Percentiles rank a stretch among this genome's conserved stretches.
phyloP scores from a whole-genome alignment of 2,329 filamentous ascomycete genomes.

The Diaporthe nobilis region DNA sequence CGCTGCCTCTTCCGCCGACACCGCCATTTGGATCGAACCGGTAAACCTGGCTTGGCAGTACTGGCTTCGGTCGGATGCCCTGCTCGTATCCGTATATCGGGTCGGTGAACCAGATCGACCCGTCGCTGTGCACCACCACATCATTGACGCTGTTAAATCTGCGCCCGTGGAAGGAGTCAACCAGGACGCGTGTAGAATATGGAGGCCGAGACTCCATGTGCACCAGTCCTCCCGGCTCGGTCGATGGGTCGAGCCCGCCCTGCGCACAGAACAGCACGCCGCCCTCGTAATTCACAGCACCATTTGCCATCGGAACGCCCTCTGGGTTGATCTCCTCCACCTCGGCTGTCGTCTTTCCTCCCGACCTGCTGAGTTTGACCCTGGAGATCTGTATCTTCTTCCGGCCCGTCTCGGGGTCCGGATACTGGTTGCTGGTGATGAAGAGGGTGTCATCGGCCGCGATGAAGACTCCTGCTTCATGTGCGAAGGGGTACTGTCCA shows the following conservation, averaged over 20 bases:
- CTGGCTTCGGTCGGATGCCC: conserved; percentile 58
- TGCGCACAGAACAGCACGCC: conserved; percentile 60
- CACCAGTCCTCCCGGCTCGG: conserved; percentile 49
- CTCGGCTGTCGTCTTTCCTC: conserved; percentile 24
- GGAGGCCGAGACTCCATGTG: conserved; percentile 52
- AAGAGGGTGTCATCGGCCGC: conserved; percentile 41
- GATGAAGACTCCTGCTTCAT: conserved; percentile 56
- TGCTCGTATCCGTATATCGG: conserved; percentile 64
- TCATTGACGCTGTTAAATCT: conserved; percentile 66
- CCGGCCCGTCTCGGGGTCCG: conserved; percentile 43
- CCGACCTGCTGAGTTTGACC: conserved; percentile 43
- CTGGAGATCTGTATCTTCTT: conserved; percentile 50
- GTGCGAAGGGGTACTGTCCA: conserved; percentile 60
- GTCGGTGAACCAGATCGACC: conserved; percentile 65
- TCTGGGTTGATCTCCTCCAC: conserved; percentile 52
- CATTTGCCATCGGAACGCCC: conserved; percentile 61
- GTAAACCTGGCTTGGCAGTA: conserved; percentile 63
- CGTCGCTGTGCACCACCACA: conserved; percentile 58
- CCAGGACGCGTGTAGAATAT: conserved; percentile 48
- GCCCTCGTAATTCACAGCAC: conserved; percentile 61
- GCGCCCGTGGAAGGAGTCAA: conserved; percentile 58
- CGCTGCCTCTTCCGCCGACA: conserved; percentile 43
- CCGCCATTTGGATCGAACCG: conserved; percentile 53
- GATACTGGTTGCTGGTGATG: conserved; percentile 53
- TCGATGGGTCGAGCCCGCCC: conserved; percentile 47